Percentiles rank a stretch among this genome's conserved stretches.
phyloP scores from a whole-genome alignment of 495 filamentous ascomycete species.

The Talaromyces thailandensis region DNA sequence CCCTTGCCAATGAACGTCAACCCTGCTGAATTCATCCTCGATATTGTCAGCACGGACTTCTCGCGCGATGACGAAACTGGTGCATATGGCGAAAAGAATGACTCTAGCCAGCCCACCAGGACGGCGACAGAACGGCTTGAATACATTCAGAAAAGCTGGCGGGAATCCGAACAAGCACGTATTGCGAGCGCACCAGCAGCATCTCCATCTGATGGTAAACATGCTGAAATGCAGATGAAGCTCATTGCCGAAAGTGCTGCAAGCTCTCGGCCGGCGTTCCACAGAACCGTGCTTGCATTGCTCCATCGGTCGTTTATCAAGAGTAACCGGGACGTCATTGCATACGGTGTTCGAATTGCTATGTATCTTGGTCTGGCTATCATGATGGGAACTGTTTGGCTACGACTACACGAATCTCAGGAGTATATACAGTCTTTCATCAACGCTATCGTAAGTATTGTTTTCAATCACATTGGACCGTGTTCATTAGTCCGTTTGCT shows the following conservation, averaged over 20 bases:
- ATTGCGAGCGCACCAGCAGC: not conserved
- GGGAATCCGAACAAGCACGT: constrained; percentile 11
- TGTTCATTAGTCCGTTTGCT: not conserved
- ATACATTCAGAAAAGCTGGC: constrained; percentile 25
- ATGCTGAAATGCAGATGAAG: not conserved
- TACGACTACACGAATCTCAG: constrained; percentile 56
- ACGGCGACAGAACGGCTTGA: constrained; percentile 3
- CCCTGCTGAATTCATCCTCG: constrained; percentile 69
- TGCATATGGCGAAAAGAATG: not conserved
- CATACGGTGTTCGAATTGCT: constrained; percentile 69
- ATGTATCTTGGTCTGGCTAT: constrained; percentile 81
- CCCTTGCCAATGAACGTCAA: constrained; percentile 59
- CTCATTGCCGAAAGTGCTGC: not conserved
- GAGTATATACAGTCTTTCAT: constrained; percentile 65
- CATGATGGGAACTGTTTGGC: constrained; percentile 84
- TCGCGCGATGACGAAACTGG: constrained; percentile 32
- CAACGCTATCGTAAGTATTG: constrained; percentile 54
- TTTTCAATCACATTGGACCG: not conserved
- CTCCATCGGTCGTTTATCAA: constrained; percentile 71
- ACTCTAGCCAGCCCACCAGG: not conserved
- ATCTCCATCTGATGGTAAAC: not conserved
- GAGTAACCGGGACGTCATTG: constrained; percentile 70
- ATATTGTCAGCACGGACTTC: constrained; percentile 70
- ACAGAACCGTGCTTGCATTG: constrained; percentile 38
- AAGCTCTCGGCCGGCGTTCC: constrained; percentile 17